Percentiles rank a stretch among this genome's conserved stretches.
Evolutionary conservation across 202 grass and related monocot species (phyloP).

Genomic region (Setaria italica): DNA sequence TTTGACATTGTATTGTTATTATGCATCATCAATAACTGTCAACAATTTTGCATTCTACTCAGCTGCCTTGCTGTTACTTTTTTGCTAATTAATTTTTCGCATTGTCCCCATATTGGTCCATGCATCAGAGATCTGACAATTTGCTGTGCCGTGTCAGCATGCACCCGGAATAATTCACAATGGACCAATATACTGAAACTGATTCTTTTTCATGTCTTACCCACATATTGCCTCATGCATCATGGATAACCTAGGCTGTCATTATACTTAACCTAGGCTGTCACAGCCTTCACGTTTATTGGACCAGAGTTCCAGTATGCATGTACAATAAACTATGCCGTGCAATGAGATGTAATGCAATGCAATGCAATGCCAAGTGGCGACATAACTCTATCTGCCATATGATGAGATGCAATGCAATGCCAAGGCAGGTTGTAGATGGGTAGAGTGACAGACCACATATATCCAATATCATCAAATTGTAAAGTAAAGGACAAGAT

Average conservation of each 20-base stretch:
- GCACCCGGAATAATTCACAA: neutral
- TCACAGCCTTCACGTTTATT: neutral
- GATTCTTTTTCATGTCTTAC: neutral
- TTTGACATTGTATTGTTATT: neutral
- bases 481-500: too few species aligned
- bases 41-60: neutral
- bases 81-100: neutral
- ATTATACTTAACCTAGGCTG: neutral
- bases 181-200: neutral
- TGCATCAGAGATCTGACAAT: conserved; percentile 3
- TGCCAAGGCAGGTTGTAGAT: too few species aligned
- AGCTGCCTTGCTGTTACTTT: neutral
- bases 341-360: too few species aligned
- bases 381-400: too few species aligned
- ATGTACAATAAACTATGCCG: too few species aligned
- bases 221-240: neutral
- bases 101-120: neutral
- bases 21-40: neutral
- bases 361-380: too few species aligned
- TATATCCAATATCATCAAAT: too few species aligned
- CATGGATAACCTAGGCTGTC: neutral
- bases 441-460: too few species aligned
- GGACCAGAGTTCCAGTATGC: too few species aligned
- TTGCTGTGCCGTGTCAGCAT: neutral
- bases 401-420: too few species aligned